Evolutionary conservation across 2,329 filamentous ascomycete genomes (phyloP), one percentile per base, ranked within the genome.

Genomic region (Fusarium stilboides): DNA sequence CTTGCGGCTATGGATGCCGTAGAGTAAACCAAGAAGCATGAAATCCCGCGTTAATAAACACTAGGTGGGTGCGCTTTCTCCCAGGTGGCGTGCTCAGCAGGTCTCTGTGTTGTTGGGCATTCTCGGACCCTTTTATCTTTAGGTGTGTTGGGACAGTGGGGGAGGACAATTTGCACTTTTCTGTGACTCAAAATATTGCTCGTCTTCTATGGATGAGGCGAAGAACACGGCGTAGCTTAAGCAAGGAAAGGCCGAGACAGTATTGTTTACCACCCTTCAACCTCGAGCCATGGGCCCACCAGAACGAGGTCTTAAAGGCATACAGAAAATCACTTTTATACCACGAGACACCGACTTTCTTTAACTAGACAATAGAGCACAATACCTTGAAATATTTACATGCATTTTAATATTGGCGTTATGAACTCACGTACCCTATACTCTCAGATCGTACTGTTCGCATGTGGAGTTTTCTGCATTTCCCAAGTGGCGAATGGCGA

Each of bases 91-190:
- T 31, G 28, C 10, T 31, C 28, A 10, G 28, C 10, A 12, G 28
- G 28, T 13, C 28, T 31, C 28, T 31, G 28, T 13, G 28, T 31
- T 28, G 26, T 28, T 31, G 28, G 5, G 28, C 28, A 31, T 31
- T 53, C 39, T 53, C 50, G 39, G 39, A 34, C 28, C 39, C 22
- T 53, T 53, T 53, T 8, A 39, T 45, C 24, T 53, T 53, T 34
- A 19, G 24, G 28, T 36, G 8, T 45, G 28, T 36, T 54, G 51
- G 46, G 51, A 54, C 40, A 54, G n/a, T n/a, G 6, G 13, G 36
- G 51, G 51, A 31, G 15, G 15, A 15, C 15, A 14, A 15, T 8
- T 12, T 17, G 34, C 14, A 36, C 34, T 8, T 36, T 15, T 36
- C 15, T 9, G 15, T 17, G 14, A 36, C 34, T 17, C 17, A 31